phyloP scores from a whole-genome alignment of 257 asterid genomes.

The Capsicum rhomboideum region DNA sequence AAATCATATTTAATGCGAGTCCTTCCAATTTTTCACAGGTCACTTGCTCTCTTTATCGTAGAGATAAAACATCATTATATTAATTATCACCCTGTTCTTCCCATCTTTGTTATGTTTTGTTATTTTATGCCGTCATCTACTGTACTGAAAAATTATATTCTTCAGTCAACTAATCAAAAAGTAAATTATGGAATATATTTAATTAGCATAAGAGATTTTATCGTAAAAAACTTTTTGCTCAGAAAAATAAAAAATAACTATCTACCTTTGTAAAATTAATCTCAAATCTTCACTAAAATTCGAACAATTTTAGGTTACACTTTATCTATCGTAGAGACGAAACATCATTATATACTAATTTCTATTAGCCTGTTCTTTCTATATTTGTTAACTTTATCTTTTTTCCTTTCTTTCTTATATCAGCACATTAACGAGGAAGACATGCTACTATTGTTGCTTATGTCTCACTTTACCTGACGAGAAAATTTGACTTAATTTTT shows the following conservation, averaged over 20 bases:
- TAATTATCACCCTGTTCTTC: not conserved
- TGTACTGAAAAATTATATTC: not conserved
- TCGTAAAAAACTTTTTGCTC: not conserved
- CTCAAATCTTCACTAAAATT: not conserved
- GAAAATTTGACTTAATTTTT: not conserved
- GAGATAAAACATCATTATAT: not conserved
- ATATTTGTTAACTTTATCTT: not conserved
- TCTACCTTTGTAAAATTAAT: not conserved
- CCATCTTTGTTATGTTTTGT: not conserved
- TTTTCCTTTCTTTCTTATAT: not conserved
- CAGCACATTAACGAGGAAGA: not conserved
- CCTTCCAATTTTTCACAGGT: not conserved
- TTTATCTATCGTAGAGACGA: too few species aligned
- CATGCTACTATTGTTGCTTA: not conserved
- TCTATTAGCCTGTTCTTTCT: not conserved
- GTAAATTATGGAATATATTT: too few species aligned
- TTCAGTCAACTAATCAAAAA: too few species aligned
- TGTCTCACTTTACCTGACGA: not conserved
- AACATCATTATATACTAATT: not conserved
- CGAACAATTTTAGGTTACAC: not conserved
- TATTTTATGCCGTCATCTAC: not conserved
- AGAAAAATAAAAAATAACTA: not conserved
- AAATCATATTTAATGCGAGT: slow-evolving; percentile 3
- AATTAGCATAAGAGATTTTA: not conserved
- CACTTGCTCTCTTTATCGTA: not conserved